These are phyloP conservation scores for Fragilariopsis cylindrus DNA, from an alignment of 108 stramenopile genomes.

Conservation along the genomic window DNA sequence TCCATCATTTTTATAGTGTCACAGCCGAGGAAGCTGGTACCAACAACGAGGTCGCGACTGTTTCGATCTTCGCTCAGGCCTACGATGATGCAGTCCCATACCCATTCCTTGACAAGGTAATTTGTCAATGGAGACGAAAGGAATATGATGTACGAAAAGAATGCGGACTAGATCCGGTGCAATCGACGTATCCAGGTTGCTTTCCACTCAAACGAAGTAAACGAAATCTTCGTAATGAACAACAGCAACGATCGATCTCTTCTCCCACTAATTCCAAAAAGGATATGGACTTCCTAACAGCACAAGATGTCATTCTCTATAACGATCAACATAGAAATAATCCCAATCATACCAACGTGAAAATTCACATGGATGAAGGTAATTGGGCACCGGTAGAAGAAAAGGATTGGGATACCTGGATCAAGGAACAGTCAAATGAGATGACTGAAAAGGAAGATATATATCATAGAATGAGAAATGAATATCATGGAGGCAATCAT, in stretches of 20 bases:
- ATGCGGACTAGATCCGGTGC: constrained; percentile 44
- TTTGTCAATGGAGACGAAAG: constrained; percentile 49
- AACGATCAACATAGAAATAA: constrained; percentile 5
- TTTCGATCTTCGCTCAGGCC: constrained; percentile 43
- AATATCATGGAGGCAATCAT: constrained; percentile 11
- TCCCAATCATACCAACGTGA: constrained; percentile 11
- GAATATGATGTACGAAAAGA: constrained; percentile 42
- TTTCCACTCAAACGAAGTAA: constrained; percentile 8
- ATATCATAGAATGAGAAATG: constrained; percentile 5
- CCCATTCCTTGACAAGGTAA: constrained; percentile 47
- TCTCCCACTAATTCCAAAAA: background rate
- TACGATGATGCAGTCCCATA: constrained; percentile 30
- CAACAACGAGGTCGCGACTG: constrained; percentile 38
- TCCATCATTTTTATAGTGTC: constrained; percentile 38
- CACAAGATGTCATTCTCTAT: constrained; percentile 16
- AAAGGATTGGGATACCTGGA: constrained; percentile 24
- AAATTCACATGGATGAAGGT: constrained; percentile 15
- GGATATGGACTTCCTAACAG: constrained; percentile 8
- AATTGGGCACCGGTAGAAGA: constrained; percentile 22
- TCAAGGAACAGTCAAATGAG: constrained; percentile 2
- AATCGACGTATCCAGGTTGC: constrained; percentile 33
- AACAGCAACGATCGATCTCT: background rate
- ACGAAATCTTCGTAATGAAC: constrained; percentile 1
- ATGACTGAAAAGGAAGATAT: constrained; percentile 14
- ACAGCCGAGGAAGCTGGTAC: constrained; percentile 12